phyloP scores from a whole-genome alignment of 1,284 basidiomycete species.

The Ustilago nuda region DNA sequence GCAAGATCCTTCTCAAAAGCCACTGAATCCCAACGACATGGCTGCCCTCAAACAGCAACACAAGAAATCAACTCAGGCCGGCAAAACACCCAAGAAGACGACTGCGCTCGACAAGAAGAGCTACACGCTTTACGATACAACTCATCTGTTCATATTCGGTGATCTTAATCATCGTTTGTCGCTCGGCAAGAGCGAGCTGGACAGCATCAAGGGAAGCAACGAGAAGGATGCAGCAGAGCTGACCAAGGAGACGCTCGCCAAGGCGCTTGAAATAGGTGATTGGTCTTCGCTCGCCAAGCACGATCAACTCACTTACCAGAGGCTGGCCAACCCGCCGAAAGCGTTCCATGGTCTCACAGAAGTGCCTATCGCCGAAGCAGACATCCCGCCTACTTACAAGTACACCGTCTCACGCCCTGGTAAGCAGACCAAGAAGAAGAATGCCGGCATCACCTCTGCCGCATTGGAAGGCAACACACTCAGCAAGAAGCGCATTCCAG shows the following conservation, averaged over 20 bases:
- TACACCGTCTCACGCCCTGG: slow-evolving; percentile 50
- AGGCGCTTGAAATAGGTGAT: slow-evolving; percentile 47
- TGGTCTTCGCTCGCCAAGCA: slow-evolving; percentile 56
- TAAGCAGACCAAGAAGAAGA: slow-evolving; percentile 43
- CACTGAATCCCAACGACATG: slow-evolving; percentile 34
- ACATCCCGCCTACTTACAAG: slow-evolving; percentile 67
- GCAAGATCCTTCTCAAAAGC: slow-evolving; percentile 26
- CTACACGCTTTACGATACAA: slow-evolving; percentile 67
- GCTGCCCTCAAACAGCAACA: slow-evolving; percentile 68
- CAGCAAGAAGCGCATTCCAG: slow-evolving; percentile 81
- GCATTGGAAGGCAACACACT: slow-evolving; percentile 45
- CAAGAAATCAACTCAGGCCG: slow-evolving; percentile 64
- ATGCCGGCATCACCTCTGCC: slow-evolving; percentile 35
- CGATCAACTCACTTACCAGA: slow-evolving; percentile 63
- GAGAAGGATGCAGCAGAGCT: slow-evolving; percentile 27
- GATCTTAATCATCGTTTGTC: slow-evolving; percentile 69
- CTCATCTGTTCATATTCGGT: slow-evolving; percentile 68
- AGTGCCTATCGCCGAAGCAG: slow-evolving; percentile 41
- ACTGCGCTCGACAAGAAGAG: slow-evolving; percentile 54
- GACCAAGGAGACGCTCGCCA: slow-evolving; percentile 38
- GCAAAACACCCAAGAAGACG: slow-evolving; percentile 74
- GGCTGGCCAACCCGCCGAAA: slow-evolving; percentile 32
- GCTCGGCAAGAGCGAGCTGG: slow-evolving; percentile 43
- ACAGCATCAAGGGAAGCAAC: slow-evolving; percentile 9
- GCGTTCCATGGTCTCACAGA: slow-evolving; percentile 64